These are phyloP conservation scores for Planoprotostelium fungivorum DNA, from an alignment of 78 protist species.

Conservation along the genomic window DNA sequence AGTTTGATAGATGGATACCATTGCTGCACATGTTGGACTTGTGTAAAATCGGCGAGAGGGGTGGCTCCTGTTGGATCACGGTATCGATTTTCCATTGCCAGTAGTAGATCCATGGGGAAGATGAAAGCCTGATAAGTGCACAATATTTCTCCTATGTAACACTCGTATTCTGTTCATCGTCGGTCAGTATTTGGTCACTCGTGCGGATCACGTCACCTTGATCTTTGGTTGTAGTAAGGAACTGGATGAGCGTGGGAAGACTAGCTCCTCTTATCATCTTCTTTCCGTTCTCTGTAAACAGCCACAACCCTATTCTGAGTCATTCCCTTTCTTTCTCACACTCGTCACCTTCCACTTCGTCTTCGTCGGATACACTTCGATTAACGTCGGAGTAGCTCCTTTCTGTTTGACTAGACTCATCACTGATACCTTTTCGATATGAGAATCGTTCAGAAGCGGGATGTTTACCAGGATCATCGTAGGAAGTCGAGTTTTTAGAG, in stretches of 20 bases:
- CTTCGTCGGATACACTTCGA: not conserved
- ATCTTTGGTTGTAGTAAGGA: not conserved
- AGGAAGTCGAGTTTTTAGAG: not conserved
- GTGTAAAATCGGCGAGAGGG: not conserved
- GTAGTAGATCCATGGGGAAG: not conserved
- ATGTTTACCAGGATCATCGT: not conserved
- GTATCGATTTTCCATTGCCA: not conserved
- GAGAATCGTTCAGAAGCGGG: not conserved
- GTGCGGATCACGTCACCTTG: not conserved
- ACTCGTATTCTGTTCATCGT: not conserved
- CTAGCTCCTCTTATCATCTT: not conserved
- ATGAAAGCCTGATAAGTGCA: not conserved
- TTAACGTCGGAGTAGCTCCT: not conserved
- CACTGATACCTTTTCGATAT: too few species aligned
- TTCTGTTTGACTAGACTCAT: too few species aligned
- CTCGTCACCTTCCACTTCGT: not conserved
- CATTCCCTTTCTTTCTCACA: not conserved
- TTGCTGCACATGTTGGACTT: not conserved
- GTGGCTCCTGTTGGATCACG: not conserved
- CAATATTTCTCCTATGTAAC: not conserved
- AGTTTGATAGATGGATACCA: not conserved
- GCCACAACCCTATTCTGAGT: not conserved
- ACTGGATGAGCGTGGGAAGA: not conserved
- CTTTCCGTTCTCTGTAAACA: not conserved
- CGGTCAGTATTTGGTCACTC: too few species aligned